Evolutionary conservation across 805 yeast genomes (phyloP).

Genomic region (Cyberlindnera amylophila): DNA sequence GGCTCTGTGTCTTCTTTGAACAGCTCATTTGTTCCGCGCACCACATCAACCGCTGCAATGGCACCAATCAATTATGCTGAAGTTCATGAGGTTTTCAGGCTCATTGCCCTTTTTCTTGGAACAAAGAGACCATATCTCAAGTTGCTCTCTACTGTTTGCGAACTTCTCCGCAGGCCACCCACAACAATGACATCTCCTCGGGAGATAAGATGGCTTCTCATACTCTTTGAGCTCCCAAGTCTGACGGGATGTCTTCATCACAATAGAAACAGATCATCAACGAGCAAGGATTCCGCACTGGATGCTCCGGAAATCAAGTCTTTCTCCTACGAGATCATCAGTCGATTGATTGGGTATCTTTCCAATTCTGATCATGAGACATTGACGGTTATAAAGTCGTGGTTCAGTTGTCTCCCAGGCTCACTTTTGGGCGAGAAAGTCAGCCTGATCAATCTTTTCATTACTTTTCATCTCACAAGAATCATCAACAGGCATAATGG

Average conservation of each 20-base stretch:
- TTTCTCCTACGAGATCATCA: conserved; percentile 64
- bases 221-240: conserved; percentile 67
- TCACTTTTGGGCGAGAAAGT: conserved; percentile 49
- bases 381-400: conserved; percentile 45
- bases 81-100: conserved; percentile 41
- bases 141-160: conserved; percentile 49
- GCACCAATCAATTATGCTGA: conserved; percentile 50
- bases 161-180: conserved; percentile 50
- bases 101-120: conserved; percentile 46
- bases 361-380: conserved; percentile 43
- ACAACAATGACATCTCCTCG: conserved; percentile 35
- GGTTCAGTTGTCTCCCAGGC: conserved; percentile 47
- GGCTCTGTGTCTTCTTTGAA: conserved; percentile 46
- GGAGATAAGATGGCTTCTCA: conserved; percentile 55
- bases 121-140: conserved; percentile 56
- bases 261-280: conserved; percentile 2
- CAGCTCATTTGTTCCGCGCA: conserved; percentile 44
- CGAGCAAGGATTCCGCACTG: conserved; percentile 4
- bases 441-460: conserved; percentile 68
- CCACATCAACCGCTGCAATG: background rate
- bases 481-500: conserved; percentile 32
- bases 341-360: conserved; percentile 65
- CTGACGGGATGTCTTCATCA: conserved; percentile 44
- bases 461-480: conserved; percentile 69
- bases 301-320: conserved; percentile 51